Evolutionary conservation across 257 asterid species (phyloP).

Genomic region (Knoxia roxburghii): DNA sequence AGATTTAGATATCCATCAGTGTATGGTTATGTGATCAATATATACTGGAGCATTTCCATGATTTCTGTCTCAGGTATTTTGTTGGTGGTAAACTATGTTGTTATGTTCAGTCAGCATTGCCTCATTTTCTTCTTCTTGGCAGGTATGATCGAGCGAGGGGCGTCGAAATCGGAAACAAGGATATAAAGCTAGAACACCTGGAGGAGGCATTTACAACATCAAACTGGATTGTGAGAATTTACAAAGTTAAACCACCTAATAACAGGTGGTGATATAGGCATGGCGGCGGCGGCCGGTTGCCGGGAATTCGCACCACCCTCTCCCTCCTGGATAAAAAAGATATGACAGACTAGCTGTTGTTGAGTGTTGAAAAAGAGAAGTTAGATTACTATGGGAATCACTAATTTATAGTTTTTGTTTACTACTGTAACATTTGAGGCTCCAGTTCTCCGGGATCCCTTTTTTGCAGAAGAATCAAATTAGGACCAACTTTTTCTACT

Average conservation of each 20-base stretch:
- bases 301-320: too few relatives aligned
- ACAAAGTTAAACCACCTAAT: slow-evolving; percentile 90
- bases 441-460: neutral
- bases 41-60: neutral
- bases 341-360: neutral
- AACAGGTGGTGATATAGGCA: slow-evolving; percentile 86
- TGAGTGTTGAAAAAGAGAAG: slow-evolving; percentile 12
- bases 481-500: slow-evolving; percentile 9
- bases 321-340: slow-evolving; percentile 21
- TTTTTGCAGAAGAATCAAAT: slow-evolving; percentile 17
- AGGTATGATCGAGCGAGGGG: slow-evolving; percentile 97
- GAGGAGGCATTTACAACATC: slow-evolving; percentile 98
- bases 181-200: slow-evolving; percentile 77
- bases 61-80: neutral
- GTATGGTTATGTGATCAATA: neutral
- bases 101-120: neutral
- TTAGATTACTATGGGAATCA: neutral
- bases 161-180: slow-evolving; percentile 95
- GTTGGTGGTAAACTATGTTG: neutral
- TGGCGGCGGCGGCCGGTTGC: too few relatives aligned
- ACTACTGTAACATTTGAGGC: slow-evolving; percentile 12
- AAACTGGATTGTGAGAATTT: slow-evolving; percentile 94
- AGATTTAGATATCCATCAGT: neutral
- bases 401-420: neutral
- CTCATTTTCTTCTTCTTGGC: slow-evolving; percentile 18